These are phyloP conservation scores for Artemisia argyi DNA, from an alignment of 129 eudicot species.

Conservation along the genomic window DNA sequence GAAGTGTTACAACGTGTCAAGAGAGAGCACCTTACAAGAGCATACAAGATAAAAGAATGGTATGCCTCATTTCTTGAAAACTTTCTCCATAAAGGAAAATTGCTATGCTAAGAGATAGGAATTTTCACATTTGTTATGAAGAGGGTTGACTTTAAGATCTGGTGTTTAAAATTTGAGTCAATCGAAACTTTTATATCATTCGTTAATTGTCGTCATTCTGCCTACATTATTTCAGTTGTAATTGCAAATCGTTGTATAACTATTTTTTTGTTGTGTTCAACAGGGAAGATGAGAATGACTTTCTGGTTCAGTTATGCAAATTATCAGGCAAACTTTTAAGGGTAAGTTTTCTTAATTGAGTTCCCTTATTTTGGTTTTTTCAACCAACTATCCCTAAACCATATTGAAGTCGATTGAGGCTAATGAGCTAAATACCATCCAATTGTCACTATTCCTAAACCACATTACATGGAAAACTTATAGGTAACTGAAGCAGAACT, in stretches of 20 bases:
- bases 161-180: no score
- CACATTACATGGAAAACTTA: not conserved
- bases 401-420: not conserved
- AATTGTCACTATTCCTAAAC: not conserved
- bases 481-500: not conserved
- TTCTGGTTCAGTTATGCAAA: conserved; percentile 86
- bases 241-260: not conserved
- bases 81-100: not conserved
- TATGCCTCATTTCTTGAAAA: conserved; percentile 24
- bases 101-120: not conserved
- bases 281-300: conserved; percentile 94
- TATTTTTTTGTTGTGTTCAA: conserved; percentile 13
- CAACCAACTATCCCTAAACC: not conserved
- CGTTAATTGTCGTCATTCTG: not conserved
- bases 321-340: conserved; percentile 72
- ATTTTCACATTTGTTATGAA: no score
- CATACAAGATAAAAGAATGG: conserved; percentile 87
- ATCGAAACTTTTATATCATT: no score
- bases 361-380: not conserved
- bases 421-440: not conserved
- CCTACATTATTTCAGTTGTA: not conserved
- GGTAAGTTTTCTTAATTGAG: conserved; percentile 38
- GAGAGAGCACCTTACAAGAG: conserved; percentile 83
- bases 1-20: conserved; percentile 92
- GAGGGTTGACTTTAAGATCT: no score